A percentile compares a stretch with the other conserved stretches of the same genome.
Evolutionary conservation across 2,329 filamentous ascomycete genomes (phyloP).

Genomic region (Aspergillus ochraceoroseus): DNA sequence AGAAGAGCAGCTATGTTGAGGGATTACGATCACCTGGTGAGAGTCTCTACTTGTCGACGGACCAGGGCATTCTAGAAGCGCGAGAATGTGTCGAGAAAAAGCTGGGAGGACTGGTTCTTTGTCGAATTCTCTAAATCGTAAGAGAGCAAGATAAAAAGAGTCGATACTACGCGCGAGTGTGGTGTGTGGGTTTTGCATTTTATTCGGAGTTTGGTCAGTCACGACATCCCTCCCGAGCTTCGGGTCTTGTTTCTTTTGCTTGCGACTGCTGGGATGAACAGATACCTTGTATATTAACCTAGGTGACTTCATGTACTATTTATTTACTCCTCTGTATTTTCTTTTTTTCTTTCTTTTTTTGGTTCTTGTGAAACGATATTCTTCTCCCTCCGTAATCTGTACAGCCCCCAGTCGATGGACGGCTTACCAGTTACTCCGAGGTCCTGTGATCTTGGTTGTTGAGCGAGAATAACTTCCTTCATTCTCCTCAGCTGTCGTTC

Average conservation of each 20-base stretch:
- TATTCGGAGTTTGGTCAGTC: slow-evolving; percentile 38
- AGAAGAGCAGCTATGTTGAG: slow-evolving; percentile 61
- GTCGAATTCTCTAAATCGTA: slow-evolving; percentile 51
- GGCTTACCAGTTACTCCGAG: too few species aligned
- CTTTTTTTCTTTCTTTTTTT: slow-evolving; percentile 13
- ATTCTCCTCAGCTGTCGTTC: too few species aligned
- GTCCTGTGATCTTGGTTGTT: too few species aligned
- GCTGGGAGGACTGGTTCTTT: slow-evolving; percentile 74
- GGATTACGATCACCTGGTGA: slow-evolving; percentile 73
- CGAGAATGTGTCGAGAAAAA: slow-evolving; percentile 76
- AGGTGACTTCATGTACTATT: slow-evolving; percentile 25
- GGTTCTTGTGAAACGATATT: too few species aligned
- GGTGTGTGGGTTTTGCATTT: slow-evolving; percentile 33
- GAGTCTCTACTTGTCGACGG: slow-evolving; percentile 73
- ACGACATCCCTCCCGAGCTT: slow-evolving; percentile 30
- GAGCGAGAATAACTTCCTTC: too few species aligned
- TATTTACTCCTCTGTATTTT: slow-evolving; percentile 1
- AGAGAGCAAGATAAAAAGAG: slow-evolving; percentile 10
- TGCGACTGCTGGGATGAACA: slow-evolving; percentile 31
- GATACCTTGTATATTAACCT: slow-evolving; percentile 39
- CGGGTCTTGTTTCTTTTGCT: slow-evolving; percentile 23
- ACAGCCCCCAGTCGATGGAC: too few species aligned
- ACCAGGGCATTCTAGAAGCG: slow-evolving; percentile 71
- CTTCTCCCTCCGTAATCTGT: too few species aligned
- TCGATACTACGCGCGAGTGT: slow-evolving; percentile 16